These are phyloP conservation scores for Hansfordia pulvinata DNA, from an alignment of 2,329 filamentous ascomycete genomes.

Conservation along the genomic window DNA sequence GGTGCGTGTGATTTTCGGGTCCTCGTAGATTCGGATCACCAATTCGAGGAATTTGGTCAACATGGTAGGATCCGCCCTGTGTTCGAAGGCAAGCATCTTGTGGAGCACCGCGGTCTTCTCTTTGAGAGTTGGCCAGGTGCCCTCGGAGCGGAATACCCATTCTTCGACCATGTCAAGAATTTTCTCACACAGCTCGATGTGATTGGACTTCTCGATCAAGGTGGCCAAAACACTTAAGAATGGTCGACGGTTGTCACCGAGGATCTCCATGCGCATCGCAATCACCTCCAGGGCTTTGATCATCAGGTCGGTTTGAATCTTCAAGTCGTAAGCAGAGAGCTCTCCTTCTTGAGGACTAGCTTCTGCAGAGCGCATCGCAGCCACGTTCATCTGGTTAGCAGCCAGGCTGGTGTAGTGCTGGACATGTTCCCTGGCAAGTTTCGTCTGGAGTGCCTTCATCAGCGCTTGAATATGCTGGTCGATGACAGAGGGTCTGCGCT, in stretches of 20 bases:
- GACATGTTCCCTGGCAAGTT: conserved; percentile 88
- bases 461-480: conserved; percentile 78
- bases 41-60: conserved; percentile 88
- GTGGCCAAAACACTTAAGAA: conserved; percentile 93
- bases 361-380: conserved; percentile 31
- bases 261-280: conserved; percentile 78
- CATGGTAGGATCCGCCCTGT: conserved; percentile 68
- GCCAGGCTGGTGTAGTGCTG: conserved; percentile 52
- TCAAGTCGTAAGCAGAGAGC: conserved; percentile 63
- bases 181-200: conserved; percentile 76
- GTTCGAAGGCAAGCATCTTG: conserved; percentile 96
- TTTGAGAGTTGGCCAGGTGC: conserved; percentile 93
- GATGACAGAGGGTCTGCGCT: conserved; percentile 73
- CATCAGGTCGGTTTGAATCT: conserved; percentile 82
- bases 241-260: conserved; percentile 81
- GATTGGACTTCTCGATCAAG: conserved; percentile 87
- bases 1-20: conserved; percentile 86
- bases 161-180: conserved; percentile 86
- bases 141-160: conserved; percentile 93
- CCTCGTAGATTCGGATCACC: conserved; percentile 95
- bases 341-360: conserved; percentile 40
- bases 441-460: conserved; percentile 87
- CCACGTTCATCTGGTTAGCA: conserved; percentile 30
- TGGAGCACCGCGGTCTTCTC: conserved; percentile 98
- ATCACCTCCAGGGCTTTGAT: conserved; percentile 92